These are phyloP conservation scores for Fraxinus quadrangulata DNA, from an alignment of 257 asterid species.

Conservation along the genomic window DNA sequence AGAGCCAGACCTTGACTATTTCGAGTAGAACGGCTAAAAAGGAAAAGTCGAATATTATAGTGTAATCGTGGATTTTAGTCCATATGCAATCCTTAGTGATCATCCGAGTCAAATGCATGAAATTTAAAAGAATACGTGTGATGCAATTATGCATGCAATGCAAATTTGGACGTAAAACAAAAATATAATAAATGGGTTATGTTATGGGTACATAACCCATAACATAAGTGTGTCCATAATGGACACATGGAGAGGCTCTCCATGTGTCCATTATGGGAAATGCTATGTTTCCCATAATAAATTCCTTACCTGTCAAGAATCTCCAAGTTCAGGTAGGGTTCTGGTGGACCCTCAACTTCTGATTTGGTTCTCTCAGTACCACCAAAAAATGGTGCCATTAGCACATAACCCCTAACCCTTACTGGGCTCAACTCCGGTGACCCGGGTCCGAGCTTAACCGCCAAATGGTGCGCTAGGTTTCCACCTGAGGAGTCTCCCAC, in stretches of 20 bases:
- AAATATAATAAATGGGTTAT: too few species aligned
- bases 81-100: background rate
- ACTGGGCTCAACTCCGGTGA: conserved; percentile 63
- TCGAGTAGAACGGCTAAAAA: too few species aligned
- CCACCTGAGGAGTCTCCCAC: conserved; percentile 93
- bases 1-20: too few species aligned
- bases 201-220: too few species aligned
- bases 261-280: too few species aligned
- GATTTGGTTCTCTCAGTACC: conserved; percentile 70
- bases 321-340: conserved; percentile 51
- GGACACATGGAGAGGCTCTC: too few species aligned
- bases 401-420: conserved; percentile 69
- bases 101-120: background rate
- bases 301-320: conserved; percentile 67
- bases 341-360: conserved; percentile 67
- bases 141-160: conserved; percentile 31
- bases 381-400: conserved; percentile 90
- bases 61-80: too few species aligned
- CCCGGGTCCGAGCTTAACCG: conserved; percentile 62
- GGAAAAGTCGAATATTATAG: too few species aligned
- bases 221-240: too few species aligned
- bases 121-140: background rate
- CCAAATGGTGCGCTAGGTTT: conserved; percentile 83
- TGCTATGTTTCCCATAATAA: too few species aligned
- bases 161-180: conserved; percentile 9